A percentile compares a stretch with the other conserved stretches of the same genome.
phyloP scores from a whole-genome alignment of 179 eudicot genomes.

The Drosera spatulata region DNA sequence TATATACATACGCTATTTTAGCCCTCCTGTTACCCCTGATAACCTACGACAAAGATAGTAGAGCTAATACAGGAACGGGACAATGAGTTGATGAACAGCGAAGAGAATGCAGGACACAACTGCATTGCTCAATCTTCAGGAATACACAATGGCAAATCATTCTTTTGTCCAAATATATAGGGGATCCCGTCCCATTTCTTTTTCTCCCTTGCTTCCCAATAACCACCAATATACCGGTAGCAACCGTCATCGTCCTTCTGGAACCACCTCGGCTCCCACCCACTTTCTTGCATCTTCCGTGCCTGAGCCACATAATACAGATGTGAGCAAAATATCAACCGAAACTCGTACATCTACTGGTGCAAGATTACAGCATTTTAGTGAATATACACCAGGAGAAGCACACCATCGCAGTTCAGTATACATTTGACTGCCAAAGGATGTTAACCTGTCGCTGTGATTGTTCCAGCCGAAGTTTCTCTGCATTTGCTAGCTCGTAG shows the following conservation, averaged over 20 bases:
- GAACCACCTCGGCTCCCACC: slow-evolving; percentile 74
- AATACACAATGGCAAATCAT: slow-evolving; percentile 23
- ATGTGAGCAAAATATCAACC: neutral
- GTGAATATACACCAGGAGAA: too few species aligned
- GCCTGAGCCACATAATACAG: slow-evolving; percentile 38
- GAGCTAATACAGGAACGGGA: too few species aligned
- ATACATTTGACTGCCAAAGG: neutral
- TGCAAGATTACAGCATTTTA: too few species aligned
- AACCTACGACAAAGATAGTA: too few species aligned
- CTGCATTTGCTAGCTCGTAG: slow-evolving; percentile 86
- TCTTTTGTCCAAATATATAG: slow-evolving; percentile 68
- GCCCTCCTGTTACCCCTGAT: too few species aligned
- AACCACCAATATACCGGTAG: slow-evolving; percentile 71
- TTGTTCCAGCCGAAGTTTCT: slow-evolving; percentile 64
- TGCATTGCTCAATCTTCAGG: slow-evolving; percentile 23
- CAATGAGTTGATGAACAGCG: too few species aligned
- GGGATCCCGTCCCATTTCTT: slow-evolving; percentile 64
- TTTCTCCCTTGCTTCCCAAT: slow-evolving; percentile 87
- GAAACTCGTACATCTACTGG: too few species aligned
- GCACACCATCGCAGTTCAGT: too few species aligned
- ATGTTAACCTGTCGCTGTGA: slow-evolving; percentile 38
- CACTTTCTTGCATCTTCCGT: slow-evolving; percentile 28
- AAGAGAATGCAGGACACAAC: too few species aligned
- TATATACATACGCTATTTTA: too few species aligned
- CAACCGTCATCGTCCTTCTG: slow-evolving; percentile 81